These are phyloP conservation scores for Rhodamnia rubescens DNA, from an alignment of 345 rosid genomes.

Conservation along the genomic window DNA sequence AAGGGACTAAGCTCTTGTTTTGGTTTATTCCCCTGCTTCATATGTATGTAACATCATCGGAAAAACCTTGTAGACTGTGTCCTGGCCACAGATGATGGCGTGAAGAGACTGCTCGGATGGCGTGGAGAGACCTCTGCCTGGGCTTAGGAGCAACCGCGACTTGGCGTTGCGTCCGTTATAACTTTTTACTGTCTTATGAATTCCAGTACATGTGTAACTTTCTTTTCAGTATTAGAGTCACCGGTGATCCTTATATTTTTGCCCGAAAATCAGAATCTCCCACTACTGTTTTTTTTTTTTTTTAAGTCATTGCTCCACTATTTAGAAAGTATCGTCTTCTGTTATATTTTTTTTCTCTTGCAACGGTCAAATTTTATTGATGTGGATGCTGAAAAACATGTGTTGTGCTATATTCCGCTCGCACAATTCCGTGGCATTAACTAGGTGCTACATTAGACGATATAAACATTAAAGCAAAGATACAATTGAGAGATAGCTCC, in stretches of 20 bases:
- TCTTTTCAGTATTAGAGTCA: neutral
- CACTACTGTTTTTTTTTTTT: neutral
- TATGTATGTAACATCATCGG: neutral
- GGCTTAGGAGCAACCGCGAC: neutral
- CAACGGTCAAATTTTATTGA: neutral
- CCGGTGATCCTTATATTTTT: neutral
- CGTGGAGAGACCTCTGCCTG: neutral
- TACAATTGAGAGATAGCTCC: slow-evolving; percentile 10
- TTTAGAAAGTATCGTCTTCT: neutral
- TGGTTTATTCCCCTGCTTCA: neutral
- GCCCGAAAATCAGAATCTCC: neutral
- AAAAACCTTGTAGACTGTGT: neutral
- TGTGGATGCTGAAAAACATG: neutral
- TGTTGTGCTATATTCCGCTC: neutral
- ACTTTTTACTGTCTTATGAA: neutral
- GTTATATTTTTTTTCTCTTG: neutral
- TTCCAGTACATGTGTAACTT: neutral
- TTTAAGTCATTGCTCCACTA: neutral
- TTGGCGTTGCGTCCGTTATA: too few species aligned
- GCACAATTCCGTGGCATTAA: neutral
- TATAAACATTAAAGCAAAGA: neutral
- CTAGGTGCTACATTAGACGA: neutral
- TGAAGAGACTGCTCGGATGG: neutral
- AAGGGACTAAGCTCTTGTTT: neutral
- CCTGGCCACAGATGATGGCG: neutral